These are phyloP conservation scores for Fragilaria radians DNA, from an alignment of 108 stramenopile genomes.

Conservation along the genomic window DNA sequence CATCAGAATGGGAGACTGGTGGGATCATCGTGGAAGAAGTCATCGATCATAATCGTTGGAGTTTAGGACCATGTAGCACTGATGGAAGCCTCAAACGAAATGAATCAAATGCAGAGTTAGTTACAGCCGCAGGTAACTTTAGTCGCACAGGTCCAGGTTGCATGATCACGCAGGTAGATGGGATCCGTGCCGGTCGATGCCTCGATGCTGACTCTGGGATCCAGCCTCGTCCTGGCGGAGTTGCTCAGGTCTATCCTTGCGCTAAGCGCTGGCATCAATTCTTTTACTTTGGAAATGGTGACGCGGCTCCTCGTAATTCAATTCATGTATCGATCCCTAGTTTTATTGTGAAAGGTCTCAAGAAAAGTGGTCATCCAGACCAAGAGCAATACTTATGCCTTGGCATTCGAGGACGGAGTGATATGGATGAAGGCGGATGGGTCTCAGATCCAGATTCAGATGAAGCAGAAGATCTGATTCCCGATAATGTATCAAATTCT, in stretches of 20 bases:
- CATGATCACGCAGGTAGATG: slow-evolving; percentile 63
- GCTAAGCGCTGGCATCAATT: slow-evolving; percentile 78
- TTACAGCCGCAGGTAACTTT: slow-evolving; percentile 57
- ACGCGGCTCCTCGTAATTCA: slow-evolving; percentile 42
- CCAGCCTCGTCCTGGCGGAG: slow-evolving; percentile 54
- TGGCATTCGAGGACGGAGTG: slow-evolving; percentile 61
- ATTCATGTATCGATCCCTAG: slow-evolving; percentile 61
- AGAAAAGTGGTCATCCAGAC: slow-evolving; percentile 20
- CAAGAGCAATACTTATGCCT: slow-evolving; percentile 66
- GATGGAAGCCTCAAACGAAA: slow-evolving; percentile 61
- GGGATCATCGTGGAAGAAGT: slow-evolving; percentile 81
- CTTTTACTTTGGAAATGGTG: slow-evolving; percentile 79
- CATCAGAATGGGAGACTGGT: slow-evolving; percentile 69
- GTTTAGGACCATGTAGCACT: slow-evolving; percentile 77
- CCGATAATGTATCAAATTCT: background rate
- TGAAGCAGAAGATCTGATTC: slow-evolving; percentile 7
- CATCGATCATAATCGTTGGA: slow-evolving; percentile 68
- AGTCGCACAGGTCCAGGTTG: slow-evolving; percentile 71
- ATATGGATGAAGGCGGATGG: slow-evolving; percentile 61
- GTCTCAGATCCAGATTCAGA: slow-evolving; percentile 29
- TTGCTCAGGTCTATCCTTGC: slow-evolving; percentile 71
- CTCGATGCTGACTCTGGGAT: slow-evolving; percentile 61
- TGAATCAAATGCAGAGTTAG: slow-evolving; percentile 47
- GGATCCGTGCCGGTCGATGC: slow-evolving; percentile 67
- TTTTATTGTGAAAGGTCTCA: slow-evolving; percentile 33